Base-by-base conservation (phyloP, 331 rosid species). In the Malus hybrid region DNA sequence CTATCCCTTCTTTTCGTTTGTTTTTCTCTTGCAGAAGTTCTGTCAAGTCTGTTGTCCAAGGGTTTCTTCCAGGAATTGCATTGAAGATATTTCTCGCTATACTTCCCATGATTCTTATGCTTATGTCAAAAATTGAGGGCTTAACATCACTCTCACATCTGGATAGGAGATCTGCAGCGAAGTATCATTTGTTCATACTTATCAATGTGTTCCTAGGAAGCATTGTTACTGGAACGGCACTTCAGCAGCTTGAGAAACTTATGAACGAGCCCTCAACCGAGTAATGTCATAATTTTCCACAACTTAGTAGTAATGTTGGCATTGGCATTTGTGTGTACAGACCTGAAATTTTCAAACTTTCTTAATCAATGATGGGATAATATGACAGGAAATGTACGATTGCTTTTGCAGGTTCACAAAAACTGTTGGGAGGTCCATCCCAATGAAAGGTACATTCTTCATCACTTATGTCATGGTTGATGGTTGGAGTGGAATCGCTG, bases 361-460 rank as follows among this genome's bases (percentile, higher is more conserved):
- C 82, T 57, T 48, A 48, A 39, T n/a, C 59, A 31, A 46, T 63
- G 29, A 55, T 27, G 36, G 78, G 48, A 46, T 46, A 73, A 69
- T 74, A 56, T 80, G 57, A 84, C 73, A 73, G 73, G 18, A 82
- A 57, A 79, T 66, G 55, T 64, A 75, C 44, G 60, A 44, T 81
- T 80, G 70, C 57, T 69, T 60, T 78, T 87, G 76, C 80, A 93
- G 98, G 80, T 88, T 88, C 80, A 78, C 96, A 46, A 81, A 87
- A 85, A 92, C 93, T 42, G 87, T 90, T 59, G 97, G 96, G 63
- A 86, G 88, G 73, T 83, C 97, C 48, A 84, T 94, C 70, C 99
- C 99, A 80, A 88, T 94, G 99, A 91, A 91, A 82, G 99, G 92
- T 22, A 91, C 97, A 24, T 94, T 91, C 88, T 94, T 90, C 90